Conservation (phyloP, 2,329 filamentous ascomycete species). For the Talaromyces sp. region DNA sequence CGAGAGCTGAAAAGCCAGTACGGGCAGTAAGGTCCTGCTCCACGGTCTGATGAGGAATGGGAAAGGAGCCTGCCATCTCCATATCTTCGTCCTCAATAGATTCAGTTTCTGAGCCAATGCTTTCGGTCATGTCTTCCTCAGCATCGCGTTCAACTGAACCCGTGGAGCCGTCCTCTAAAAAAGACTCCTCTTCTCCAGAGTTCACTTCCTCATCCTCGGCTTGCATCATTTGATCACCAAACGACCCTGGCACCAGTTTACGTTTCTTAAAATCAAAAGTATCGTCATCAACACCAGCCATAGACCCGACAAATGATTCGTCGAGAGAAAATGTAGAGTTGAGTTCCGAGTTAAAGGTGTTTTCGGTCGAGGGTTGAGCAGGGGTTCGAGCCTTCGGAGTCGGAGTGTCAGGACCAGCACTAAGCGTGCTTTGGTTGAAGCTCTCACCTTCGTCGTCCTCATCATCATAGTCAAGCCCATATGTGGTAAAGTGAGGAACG, state of each 20-base stretch:
- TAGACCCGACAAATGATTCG: slow-evolving; percentile 36
- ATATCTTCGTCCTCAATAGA: slow-evolving; percentile 67
- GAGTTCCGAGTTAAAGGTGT: slow-evolving; percentile 31
- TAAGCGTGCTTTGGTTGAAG: slow-evolving; percentile 48
- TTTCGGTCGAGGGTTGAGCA: slow-evolving; percentile 19
- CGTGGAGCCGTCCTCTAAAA: slow-evolving; percentile 90
- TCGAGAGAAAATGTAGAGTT: slow-evolving; percentile 36
- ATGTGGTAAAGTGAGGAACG: slow-evolving; percentile 96
- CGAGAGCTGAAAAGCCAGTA: slow-evolving; percentile 44
- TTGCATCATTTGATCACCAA: slow-evolving; percentile 54
- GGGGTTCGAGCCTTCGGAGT: slow-evolving; percentile 35
- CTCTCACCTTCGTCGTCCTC: slow-evolving; percentile 54
- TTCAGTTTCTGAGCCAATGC: slow-evolving; percentile 59
- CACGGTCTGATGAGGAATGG: slow-evolving; percentile 68
- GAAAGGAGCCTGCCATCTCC: slow-evolving; percentile 76
- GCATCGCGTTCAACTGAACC: slow-evolving; percentile 63
- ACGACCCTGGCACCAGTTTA: slow-evolving; percentile 69
- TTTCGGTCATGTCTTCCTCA: slow-evolving; percentile 51
- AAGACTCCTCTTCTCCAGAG: slow-evolving; percentile 57
- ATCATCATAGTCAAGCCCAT: slow-evolving; percentile 74
- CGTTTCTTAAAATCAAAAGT: slow-evolving; percentile 54
- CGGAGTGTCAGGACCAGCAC: slow-evolving; percentile 47
- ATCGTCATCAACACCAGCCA: slow-evolving; percentile 46
- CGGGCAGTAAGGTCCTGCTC: slow-evolving; percentile 59
- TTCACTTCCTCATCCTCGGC: slow-evolving; percentile 48